These are phyloP conservation scores for Elongisporangium prolatum DNA, from an alignment of 352 stramenopile species.

Conservation along the genomic window DNA sequence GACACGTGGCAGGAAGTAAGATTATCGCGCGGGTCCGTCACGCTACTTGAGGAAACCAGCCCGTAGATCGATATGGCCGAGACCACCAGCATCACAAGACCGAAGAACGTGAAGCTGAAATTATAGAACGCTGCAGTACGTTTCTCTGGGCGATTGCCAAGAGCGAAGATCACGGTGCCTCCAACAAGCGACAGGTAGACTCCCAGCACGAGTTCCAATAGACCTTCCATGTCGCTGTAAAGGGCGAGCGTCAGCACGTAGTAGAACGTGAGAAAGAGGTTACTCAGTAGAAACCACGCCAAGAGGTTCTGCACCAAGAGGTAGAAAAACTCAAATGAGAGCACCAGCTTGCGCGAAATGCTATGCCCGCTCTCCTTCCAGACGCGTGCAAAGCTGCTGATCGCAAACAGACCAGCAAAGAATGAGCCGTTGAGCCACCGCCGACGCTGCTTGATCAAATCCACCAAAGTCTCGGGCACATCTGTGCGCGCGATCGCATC, in stretches of 20 bases:
- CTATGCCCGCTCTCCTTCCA: conserved; percentile 39
- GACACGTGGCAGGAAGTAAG: conserved; percentile 23
- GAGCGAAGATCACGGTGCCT: conserved; percentile 35
- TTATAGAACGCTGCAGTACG: conserved; percentile 41
- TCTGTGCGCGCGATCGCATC: conserved; percentile 45
- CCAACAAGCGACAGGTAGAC: conserved; percentile 34
- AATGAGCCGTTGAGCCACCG: conserved; percentile 64
- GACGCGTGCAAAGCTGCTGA: conserved; percentile 49
- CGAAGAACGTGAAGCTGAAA: conserved; percentile 38
- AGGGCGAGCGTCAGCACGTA: conserved; percentile 37
- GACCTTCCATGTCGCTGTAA: conserved; percentile 18
- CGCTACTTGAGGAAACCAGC: conserved; percentile 15
- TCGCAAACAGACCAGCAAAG: conserved; percentile 51
- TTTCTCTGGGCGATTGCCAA: conserved; percentile 40
- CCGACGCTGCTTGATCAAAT: conserved; percentile 56
- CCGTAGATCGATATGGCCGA: conserved; percentile 40
- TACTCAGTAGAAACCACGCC: conserved; percentile 40
- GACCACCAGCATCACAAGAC: conserved; percentile 42
- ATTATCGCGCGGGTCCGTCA: conserved; percentile 24
- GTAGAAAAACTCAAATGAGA: conserved; percentile 39
- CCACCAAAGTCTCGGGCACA: conserved; percentile 41
- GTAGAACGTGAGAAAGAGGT: conserved; percentile 48
- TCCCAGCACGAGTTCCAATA: conserved; percentile 28
- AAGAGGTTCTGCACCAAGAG: conserved; percentile 32
- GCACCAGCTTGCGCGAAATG: conserved; percentile 28